Evolutionary conservation across 73 alveolate species (phyloP).

Genomic region (Uronychia setigera): DNA sequence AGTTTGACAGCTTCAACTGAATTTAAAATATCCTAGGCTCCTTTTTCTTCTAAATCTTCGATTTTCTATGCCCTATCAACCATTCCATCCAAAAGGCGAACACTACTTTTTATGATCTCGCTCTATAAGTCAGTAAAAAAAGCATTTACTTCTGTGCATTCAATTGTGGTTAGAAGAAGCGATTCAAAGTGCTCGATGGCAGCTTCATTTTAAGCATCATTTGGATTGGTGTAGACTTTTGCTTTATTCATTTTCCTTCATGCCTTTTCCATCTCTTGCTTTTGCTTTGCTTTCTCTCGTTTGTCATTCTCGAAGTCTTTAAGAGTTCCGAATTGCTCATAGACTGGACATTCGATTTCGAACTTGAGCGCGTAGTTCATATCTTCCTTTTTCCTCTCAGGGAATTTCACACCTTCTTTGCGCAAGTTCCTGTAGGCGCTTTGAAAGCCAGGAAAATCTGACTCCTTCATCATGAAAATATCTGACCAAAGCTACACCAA

Average conservation of each 20-base stretch:
- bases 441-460: slow-evolving; percentile 7
- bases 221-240: background rate
- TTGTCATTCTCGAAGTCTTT: background rate
- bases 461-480: slow-evolving; percentile 8
- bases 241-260: background rate
- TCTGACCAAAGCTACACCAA: slow-evolving; percentile 5
- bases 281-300: background rate
- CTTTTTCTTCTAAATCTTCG: background rate
- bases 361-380: background rate
- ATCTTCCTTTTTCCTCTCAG: slow-evolving; percentile 8
- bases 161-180: background rate
- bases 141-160: background rate
- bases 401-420: background rate
- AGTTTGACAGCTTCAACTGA: background rate
- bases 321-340: background rate
- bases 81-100: background rate
- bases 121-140: background rate
- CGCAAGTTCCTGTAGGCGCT: background rate
- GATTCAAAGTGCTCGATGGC: background rate
- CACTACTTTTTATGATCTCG: background rate
- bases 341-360: background rate
- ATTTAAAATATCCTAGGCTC: background rate
- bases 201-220: background rate
- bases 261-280: background rate
- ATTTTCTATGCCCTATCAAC: background rate